phyloP scores from a whole-genome alignment of 2,329 filamentous ascomycete genomes.

The Cladophialophora exuberans region DNA sequence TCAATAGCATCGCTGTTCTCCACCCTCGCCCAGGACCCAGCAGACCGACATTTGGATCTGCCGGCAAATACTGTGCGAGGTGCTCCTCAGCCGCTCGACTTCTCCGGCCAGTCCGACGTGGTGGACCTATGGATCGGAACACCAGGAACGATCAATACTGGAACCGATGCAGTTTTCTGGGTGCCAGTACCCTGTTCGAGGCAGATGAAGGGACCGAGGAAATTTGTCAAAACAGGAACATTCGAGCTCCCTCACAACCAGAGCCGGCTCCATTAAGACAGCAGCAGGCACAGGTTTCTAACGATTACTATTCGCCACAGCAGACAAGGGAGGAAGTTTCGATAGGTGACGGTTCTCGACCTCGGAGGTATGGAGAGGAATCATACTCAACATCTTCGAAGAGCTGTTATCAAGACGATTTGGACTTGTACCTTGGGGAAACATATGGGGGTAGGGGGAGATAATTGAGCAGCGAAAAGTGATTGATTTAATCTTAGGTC shows the following conservation, averaged over 20 bases:
- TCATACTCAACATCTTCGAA: neutral
- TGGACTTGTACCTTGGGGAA: conserved; percentile 16
- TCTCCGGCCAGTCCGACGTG: conserved; percentile 14
- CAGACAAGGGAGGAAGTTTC: no score
- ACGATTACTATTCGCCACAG: no score
- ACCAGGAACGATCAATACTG: conserved; percentile 12
- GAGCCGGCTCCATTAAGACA: neutral
- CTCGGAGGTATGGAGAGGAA: no score
- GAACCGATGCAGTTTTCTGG: conserved; percentile 16
- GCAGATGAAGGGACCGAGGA: neutral
- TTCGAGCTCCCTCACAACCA: neutral
- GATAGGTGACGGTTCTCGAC: no score
- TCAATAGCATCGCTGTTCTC: conserved; percentile 15
- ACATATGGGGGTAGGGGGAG: conserved; percentile 9
- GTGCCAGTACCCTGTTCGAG: conserved; percentile 14
- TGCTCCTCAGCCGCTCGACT: conserved; percentile 19
- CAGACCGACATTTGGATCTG: conserved; percentile 11
- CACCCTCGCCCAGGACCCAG: conserved; percentile 19
- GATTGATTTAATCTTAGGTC: neutral
- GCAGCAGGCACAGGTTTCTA: neutral
- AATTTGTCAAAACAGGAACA: neutral
- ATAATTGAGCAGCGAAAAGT: neutral
- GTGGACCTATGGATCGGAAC: conserved; percentile 8
- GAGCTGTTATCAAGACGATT: conserved; percentile 9
- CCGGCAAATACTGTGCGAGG: conserved; percentile 8